Evolutionary conservation across 176 grass and related monocot genomes (phyloP).

Genomic region (Oryza brachyantha): DNA sequence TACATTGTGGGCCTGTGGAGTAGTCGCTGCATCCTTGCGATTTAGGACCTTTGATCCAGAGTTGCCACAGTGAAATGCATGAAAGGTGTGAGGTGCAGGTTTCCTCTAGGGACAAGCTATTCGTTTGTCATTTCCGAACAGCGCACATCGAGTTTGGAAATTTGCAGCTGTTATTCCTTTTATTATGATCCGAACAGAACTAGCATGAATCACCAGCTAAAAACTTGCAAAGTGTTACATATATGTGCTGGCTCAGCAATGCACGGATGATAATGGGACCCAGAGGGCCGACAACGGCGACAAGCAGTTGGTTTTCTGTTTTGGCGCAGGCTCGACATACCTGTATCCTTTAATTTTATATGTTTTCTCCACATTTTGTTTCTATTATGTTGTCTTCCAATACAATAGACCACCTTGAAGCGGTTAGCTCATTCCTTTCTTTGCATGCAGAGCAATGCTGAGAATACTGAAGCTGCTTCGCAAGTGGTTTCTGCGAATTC

Average conservation of each 20-base stretch:
- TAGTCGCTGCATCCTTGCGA: neutral
- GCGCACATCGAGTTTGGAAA: neutral
- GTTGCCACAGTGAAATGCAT: neutral
- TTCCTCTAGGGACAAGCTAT: neutral
- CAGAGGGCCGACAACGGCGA: neutral
- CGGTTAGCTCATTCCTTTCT: neutral
- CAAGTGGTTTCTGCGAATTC: slow-evolving; percentile 16
- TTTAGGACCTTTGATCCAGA: neutral
- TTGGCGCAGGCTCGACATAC: neutral
- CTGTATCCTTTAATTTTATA: neutral
- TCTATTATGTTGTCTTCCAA: neutral
- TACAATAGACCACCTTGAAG: neutral
- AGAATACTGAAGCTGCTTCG: slow-evolving; percentile 35
- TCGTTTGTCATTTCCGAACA: neutral
- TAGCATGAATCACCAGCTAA: neutral
- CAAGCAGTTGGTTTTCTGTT: neutral
- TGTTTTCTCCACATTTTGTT: neutral
- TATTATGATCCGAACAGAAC: neutral
- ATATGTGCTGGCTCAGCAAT: neutral
- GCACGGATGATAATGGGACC: neutral
- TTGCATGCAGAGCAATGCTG: slow-evolving; percentile 35
- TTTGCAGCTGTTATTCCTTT: neutral
- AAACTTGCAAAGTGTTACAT: neutral
- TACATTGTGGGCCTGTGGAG: neutral
- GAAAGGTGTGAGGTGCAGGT: neutral